Evolutionary conservation across 75 land plant species (phyloP).

Genomic region (Adiantum capillusveneris): DNA sequence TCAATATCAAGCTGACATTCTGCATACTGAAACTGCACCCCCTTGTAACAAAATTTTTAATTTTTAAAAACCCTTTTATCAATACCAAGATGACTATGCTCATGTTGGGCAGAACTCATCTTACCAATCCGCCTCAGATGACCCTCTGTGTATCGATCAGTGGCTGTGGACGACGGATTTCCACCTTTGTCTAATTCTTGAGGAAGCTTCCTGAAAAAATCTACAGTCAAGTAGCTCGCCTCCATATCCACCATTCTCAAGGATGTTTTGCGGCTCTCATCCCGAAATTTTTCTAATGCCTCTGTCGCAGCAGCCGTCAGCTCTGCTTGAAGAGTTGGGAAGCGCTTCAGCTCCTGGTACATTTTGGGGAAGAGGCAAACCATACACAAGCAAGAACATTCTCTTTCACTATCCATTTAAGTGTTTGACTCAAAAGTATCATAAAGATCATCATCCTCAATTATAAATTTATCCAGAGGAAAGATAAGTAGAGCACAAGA

Average conservation of each 20-base stretch:
- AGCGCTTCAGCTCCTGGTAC: constrained; percentile 50
- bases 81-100: neutral
- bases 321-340: constrained; percentile 60
- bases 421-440: neutral
- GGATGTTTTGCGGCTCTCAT: constrained; percentile 56
- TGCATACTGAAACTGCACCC: too few species aligned
- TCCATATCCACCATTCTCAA: constrained; percentile 78
- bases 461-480: neutral
- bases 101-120: neutral
- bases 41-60: too few species aligned
- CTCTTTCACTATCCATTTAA: neutral
- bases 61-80: too few species aligned
- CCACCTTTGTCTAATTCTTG: constrained; percentile 55
- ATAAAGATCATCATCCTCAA: neutral
- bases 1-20: too few species aligned
- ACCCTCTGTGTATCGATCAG: constrained; percentile 78
- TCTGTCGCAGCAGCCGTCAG: constrained; percentile 62
- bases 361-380: too few species aligned
- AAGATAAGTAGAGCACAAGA: neutral
- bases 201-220: constrained; percentile 80
- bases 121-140: constrained; percentile 90
- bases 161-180: constrained; percentile 48
- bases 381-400: neutral
- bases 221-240: constrained; percentile 64
- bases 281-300: constrained; percentile 59